phyloP scores from a whole-genome alignment of 805 yeast species.

The Lipomyces kockii region DNA sequence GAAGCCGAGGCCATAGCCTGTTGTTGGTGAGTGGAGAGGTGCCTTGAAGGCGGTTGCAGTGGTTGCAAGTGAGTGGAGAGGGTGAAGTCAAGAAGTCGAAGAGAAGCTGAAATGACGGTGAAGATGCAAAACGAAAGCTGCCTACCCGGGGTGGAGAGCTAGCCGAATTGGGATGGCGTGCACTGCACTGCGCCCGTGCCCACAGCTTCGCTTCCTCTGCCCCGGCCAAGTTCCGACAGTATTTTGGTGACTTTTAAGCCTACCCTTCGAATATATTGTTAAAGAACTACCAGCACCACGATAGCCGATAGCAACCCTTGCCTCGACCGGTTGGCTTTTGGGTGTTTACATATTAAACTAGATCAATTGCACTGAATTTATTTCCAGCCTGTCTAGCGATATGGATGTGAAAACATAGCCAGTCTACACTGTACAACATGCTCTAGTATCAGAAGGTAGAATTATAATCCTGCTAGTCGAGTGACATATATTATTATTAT shows the following conservation, averaged over 20 bases:
- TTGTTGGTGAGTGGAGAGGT: slow-evolving; percentile 1
- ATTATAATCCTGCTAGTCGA: too few species aligned
- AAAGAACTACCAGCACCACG: background rate
- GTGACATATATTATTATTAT: too few species aligned
- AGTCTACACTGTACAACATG: too few species aligned
- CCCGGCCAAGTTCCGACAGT: background rate
- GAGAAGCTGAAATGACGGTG: background rate
- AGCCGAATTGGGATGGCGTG: background rate
- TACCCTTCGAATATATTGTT: background rate
- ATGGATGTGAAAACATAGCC: too few species aligned
- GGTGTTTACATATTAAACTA: too few species aligned
- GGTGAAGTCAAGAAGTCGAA: background rate
- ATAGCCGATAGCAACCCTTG: background rate
- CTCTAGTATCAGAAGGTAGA: too few species aligned
- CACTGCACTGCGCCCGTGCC: background rate
- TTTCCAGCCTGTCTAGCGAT: too few species aligned
- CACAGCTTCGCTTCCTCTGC: background rate
- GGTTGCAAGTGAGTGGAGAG: slow-evolving; percentile 5
- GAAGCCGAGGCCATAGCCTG: slow-evolving; percentile 8
- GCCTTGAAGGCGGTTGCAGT: slow-evolving; percentile 6
- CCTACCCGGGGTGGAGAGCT: background rate
- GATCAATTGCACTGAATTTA: too few species aligned
- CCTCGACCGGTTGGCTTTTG: too few species aligned
- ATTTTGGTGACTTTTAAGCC: background rate
- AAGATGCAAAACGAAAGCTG: background rate